Percentiles rank a stretch among this genome's conserved stretches.
These are phyloP conservation scores for Lactifluus hygrophoroides DNA, from an alignment of 768 basidiomycete species.

Conservation along the genomic window DNA sequence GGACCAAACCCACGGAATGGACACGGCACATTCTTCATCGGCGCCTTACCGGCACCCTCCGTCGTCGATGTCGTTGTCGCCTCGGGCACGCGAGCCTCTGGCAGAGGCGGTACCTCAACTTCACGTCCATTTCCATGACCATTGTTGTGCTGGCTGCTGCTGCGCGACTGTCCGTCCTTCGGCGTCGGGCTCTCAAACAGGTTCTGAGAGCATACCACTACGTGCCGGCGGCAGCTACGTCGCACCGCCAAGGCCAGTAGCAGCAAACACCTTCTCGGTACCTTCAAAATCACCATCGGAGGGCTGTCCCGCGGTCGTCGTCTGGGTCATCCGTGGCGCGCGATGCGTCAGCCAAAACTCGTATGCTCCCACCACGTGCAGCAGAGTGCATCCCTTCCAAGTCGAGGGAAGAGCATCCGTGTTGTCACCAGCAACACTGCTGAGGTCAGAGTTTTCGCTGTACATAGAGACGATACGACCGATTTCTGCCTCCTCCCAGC, in stretches of 20 bases:
- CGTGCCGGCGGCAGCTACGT: conserved; percentile 42
- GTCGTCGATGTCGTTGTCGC: not conserved
- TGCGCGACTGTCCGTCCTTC: conserved; percentile 24
- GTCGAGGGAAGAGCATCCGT: conserved; percentile 56
- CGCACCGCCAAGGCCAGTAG: conserved; percentile 38
- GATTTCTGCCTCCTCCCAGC: conserved; percentile 75
- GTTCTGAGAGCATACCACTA: conserved; percentile 53
- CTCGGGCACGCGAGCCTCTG: too few relatives aligned
- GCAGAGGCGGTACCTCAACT: too few relatives aligned
- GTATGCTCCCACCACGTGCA: conserved; percentile 68
- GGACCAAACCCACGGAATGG: conserved; percentile 58
- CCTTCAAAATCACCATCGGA: conserved; percentile 37
- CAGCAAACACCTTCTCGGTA: conserved; percentile 53
- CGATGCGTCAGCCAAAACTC: conserved; percentile 63
- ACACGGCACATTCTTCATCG: conserved; percentile 53
- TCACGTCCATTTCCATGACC: too few relatives aligned
- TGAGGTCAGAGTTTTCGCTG: conserved; percentile 31
- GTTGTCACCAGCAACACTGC: not conserved
- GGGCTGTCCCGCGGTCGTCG: conserved; percentile 26
- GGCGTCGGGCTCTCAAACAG: conserved; percentile 47
- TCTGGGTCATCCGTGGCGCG: conserved; percentile 22
- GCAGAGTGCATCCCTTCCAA: conserved; percentile 65
- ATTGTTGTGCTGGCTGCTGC: conserved; percentile 15
- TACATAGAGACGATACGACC: conserved; percentile 50
- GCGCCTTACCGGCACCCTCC: conserved; percentile 42